A percentile compares a stretch with the other conserved stretches of the same genome.
These are phyloP conservation scores for Mortierella sp. DNA, from an alignment of 371 early-diverging fungal genomes.

Conservation along the genomic window DNA sequence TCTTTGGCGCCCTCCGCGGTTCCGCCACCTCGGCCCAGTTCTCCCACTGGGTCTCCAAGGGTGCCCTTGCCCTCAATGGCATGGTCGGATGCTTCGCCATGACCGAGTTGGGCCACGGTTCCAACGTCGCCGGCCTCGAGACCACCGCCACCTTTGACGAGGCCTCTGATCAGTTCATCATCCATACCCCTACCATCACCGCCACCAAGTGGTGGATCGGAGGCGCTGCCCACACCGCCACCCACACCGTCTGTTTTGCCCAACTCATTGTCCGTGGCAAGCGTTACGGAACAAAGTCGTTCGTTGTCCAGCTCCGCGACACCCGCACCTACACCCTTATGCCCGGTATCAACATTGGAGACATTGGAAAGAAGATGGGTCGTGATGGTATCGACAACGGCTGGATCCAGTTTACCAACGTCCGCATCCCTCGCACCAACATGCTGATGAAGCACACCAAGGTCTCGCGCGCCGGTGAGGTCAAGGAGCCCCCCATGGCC, in stretches of 20 bases:
- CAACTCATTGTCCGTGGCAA: slow-evolving; percentile 84
- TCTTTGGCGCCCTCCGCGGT: slow-evolving; percentile 91
- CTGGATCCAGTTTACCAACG: slow-evolving; percentile 87
- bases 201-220: slow-evolving; percentile 99
- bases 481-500: slow-evolving; percentile 76
- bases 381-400: slow-evolving; percentile 89
- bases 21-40: slow-evolving; percentile 90
- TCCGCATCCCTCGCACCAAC: slow-evolving; percentile 83
- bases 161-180: slow-evolving; percentile 85
- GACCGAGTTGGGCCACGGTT: slow-evolving; percentile 93
- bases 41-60: slow-evolving; percentile 90
- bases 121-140: slow-evolving; percentile 93
- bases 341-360: slow-evolving; percentile 79
- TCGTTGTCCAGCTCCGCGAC: slow-evolving; percentile 80
- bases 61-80: slow-evolving; percentile 85
- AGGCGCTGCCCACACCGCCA: slow-evolving; percentile 90
- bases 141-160: slow-evolving; percentile 94
- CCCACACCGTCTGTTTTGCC: slow-evolving; percentile 86
- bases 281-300: slow-evolving; percentile 84
- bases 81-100: slow-evolving; percentile 93
- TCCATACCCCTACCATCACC: slow-evolving; percentile 92
- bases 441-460: slow-evolving; percentile 95
- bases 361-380: slow-evolving; percentile 85
- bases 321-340: slow-evolving; percentile 67
- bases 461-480: slow-evolving; percentile 84